Conservation (phyloP, 306 rosid genomes). For the Senna siamea region DNA sequence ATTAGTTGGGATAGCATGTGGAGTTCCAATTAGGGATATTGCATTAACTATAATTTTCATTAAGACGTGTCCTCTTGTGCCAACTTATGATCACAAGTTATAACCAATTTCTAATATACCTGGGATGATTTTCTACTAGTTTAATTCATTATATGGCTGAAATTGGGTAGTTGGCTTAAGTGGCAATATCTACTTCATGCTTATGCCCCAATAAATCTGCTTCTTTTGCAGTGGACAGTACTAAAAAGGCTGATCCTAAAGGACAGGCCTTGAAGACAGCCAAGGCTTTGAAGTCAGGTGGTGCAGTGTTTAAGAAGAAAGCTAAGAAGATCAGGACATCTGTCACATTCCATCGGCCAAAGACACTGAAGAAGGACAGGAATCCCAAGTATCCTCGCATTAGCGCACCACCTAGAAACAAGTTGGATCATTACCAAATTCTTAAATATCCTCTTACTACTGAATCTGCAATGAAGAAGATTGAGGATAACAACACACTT, state of each 20-base stretch:
- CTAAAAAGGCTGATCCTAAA: slow-evolving; percentile 76
- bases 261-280: slow-evolving; percentile 91
- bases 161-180: background rate
- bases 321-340: slow-evolving; percentile 81
- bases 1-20: background rate
- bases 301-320: slow-evolving; percentile 69
- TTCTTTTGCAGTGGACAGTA: slow-evolving; percentile 48
- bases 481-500: slow-evolving; percentile 87
- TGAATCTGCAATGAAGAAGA: slow-evolving; percentile 93
- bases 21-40: background rate
- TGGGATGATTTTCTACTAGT: background rate
- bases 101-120: background rate
- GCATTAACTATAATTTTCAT: background rate
- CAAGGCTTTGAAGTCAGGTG: slow-evolving; percentile 86
- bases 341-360: slow-evolving; percentile 88
- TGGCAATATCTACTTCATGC: background rate
- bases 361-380: slow-evolving; percentile 75
- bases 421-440: slow-evolving; percentile 89
- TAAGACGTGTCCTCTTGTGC: background rate
- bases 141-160: background rate
- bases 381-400: slow-evolving; percentile 87
- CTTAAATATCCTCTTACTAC: slow-evolving; percentile 83
- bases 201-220: background rate
- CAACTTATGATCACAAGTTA: background rate
- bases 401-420: slow-evolving; percentile 84